Conservation (phyloP, 2,329 filamentous ascomycete genomes). For the Xylaria sp. region DNA sequence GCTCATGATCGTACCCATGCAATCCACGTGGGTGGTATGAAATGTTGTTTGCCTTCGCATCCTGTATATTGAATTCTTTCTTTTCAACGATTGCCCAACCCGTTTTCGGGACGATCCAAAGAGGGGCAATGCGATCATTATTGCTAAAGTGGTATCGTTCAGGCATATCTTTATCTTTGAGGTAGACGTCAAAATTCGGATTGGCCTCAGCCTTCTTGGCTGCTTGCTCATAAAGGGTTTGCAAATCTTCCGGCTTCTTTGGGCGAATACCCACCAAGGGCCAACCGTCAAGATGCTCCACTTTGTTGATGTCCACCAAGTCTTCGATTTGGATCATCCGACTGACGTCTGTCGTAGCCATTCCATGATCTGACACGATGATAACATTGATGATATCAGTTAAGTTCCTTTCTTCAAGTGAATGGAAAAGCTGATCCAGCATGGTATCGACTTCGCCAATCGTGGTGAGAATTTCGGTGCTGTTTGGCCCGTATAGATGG, state of each 20-base stretch:
- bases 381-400: conserved; percentile 92
- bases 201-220: conserved; percentile 67
- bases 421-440: conserved; percentile 79
- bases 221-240: conserved; percentile 72
- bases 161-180: conserved; percentile 89
- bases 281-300: conserved; percentile 93
- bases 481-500: conserved; percentile 91
- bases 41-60: conserved; percentile 70
- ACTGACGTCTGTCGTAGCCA: conserved; percentile 88
- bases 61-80: conserved; percentile 78
- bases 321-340: conserved; percentile 91
- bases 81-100: conserved; percentile 92
- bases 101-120: conserved; percentile 93
- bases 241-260: conserved; percentile 73
- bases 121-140: conserved; percentile 88
- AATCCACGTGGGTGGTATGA: conserved; percentile 85
- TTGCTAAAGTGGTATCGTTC: conserved; percentile 89
- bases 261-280: conserved; percentile 89
- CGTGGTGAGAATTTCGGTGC: conserved; percentile 84
- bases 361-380: conserved; percentile 97
- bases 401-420: conserved; percentile 83
- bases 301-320: conserved; percentile 78
- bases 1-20: conserved; percentile 94
- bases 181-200: conserved; percentile 85
- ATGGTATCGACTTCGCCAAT: conserved; percentile 85